Evolutionary conservation across 352 stramenopile species (phyloP).

Genomic region (Globisporangium cylindrosporum): DNA sequence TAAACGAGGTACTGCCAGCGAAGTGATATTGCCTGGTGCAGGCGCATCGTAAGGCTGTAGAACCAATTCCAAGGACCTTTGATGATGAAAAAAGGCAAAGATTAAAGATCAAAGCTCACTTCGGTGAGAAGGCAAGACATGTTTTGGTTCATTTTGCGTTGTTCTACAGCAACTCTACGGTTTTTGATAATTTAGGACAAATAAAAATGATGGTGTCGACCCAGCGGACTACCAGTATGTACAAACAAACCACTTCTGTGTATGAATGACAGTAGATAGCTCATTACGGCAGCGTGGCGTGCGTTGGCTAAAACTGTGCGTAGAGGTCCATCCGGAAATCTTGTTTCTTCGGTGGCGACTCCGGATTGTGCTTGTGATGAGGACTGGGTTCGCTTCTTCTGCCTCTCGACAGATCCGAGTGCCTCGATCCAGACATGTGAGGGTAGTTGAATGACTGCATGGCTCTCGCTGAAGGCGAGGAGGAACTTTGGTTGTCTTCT

Average conservation of each 20-base stretch:
- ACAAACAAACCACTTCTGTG: not conserved
- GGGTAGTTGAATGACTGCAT: not conserved
- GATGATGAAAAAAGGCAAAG: not conserved
- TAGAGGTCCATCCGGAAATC: slow-evolving; percentile 16
- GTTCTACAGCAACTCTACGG: not conserved
- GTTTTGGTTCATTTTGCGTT: not conserved
- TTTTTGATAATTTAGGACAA: slow-evolving; percentile 3
- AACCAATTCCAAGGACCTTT: not conserved
- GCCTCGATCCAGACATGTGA: not conserved
- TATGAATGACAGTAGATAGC: not conserved
- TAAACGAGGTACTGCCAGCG: not conserved
- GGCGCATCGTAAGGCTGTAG: not conserved
- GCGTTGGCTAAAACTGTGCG: slow-evolving; percentile 2
- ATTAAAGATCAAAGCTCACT: not conserved
- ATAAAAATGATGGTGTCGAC: not conserved
- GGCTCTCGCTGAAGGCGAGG: not conserved
- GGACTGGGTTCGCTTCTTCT: not conserved
- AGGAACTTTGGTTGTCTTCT: not conserved
- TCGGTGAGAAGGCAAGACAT: not conserved
- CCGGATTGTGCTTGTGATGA: not conserved
- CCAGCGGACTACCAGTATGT: not conserved
- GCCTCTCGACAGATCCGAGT: not conserved
- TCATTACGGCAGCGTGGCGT: too few relatives aligned
- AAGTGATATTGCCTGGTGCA: not conserved
- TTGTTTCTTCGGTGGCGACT: slow-evolving; percentile 2